Percentiles rank a stretch among this genome's conserved stretches.
phyloP scores from a whole-genome alignment of 208 protist species.

The Leishmania amazonensis region DNA sequence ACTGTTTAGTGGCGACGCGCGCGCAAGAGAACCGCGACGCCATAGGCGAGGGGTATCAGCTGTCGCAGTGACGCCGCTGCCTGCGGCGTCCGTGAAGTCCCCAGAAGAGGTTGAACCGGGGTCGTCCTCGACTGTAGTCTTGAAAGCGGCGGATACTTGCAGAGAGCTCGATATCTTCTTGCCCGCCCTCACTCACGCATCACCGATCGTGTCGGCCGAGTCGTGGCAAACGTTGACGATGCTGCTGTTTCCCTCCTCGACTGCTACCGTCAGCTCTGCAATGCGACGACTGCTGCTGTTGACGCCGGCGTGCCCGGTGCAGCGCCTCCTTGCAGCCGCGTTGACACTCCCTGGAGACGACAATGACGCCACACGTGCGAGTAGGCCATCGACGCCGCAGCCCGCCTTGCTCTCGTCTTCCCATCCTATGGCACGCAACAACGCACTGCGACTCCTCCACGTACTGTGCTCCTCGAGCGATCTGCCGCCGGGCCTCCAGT shows the following conservation, averaged over 20 bases:
- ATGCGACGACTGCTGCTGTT: conserved; percentile 7
- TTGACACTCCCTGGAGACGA: conserved; percentile 24
- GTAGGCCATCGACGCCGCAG: not conserved
- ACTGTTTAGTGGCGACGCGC: conserved; percentile 4
- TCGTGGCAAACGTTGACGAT: conserved; percentile 49
- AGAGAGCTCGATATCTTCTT: conserved; percentile 20
- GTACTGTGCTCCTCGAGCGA: conserved; percentile 23
- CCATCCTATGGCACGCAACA: conserved; percentile 29
- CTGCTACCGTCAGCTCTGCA: not conserved
- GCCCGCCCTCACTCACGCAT: conserved; percentile 29
- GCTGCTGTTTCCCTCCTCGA: conserved; percentile 26
- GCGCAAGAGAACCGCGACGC: not conserved
- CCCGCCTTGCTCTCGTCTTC: not conserved
- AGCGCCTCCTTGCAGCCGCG: conserved; percentile 23
- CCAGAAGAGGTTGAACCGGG: too few relatives aligned
- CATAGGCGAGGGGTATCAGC: not conserved
- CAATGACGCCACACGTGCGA: not conserved
- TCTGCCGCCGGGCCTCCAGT: conserved; percentile 23
- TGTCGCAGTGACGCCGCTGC: not conserved
- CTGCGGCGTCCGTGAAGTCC: too few relatives aligned
- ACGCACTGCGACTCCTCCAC: conserved; percentile 27
- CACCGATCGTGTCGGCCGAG: conserved; percentile 46
- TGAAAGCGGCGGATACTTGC: not conserved
- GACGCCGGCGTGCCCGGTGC: conserved; percentile 19
- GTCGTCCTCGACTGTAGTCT: not conserved